Percentiles rank a stretch among this genome's conserved stretches.
These are phyloP conservation scores for Mortierella sp. DNA, from an alignment of 371 early-diverging fungal genomes.

Conservation along the genomic window DNA sequence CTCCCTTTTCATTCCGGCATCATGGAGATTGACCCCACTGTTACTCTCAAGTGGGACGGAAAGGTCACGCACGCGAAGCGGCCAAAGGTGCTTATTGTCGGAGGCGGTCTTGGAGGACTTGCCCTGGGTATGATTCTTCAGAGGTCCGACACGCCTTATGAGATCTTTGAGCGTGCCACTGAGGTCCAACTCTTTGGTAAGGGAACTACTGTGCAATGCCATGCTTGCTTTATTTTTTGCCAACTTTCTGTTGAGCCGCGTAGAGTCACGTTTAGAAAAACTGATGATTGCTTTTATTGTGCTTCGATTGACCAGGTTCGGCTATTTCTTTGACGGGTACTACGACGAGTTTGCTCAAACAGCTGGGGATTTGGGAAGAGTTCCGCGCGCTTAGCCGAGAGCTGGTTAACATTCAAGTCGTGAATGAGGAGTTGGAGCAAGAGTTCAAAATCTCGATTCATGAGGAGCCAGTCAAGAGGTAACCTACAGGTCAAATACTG, in stretches of 20 bases:
- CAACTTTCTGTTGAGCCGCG: background rate
- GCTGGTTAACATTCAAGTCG: background rate
- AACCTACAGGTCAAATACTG: background rate
- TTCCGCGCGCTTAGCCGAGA: background rate
- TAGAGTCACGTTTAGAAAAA: background rate
- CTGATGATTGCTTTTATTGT: background rate
- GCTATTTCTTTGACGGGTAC: background rate
- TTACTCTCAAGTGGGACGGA: background rate
- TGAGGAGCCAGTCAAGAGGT: background rate
- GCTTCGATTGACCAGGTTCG: background rate
- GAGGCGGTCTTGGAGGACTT: background rate
- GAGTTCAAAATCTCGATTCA: background rate
- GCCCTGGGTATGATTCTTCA: background rate
- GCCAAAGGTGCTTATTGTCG: slow-evolving; percentile 13
- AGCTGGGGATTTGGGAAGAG: background rate
- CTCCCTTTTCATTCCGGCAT: background rate
- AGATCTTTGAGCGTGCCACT: background rate
- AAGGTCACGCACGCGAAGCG: background rate
- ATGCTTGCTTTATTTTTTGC: background rate
- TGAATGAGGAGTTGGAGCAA: background rate
- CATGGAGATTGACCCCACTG: background rate
- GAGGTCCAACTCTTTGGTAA: background rate
- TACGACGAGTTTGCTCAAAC: background rate
- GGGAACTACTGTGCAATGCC: background rate
- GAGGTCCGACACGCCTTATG: background rate